phyloP scores from a whole-genome alignment of 208 protist species.

The Tritrichomonas foetus region DNA sequence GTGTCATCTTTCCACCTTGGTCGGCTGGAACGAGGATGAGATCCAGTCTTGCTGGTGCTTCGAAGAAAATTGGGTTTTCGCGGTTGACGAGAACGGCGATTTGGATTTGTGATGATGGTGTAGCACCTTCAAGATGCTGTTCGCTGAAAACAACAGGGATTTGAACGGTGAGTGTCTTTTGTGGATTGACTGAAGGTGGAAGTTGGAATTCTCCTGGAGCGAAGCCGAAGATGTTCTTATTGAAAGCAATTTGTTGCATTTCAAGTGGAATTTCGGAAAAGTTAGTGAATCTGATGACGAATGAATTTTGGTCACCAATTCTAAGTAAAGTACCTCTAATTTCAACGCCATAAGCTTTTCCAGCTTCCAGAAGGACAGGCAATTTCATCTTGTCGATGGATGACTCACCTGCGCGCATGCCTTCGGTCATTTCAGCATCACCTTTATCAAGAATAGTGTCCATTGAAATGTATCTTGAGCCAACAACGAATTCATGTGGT shows the following conservation, averaged over 20 bases:
- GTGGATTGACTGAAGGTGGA: neutral
- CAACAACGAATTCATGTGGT: constrained; percentile 10
- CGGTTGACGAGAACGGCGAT: neutral
- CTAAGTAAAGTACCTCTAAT: neutral
- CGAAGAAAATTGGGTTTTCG: neutral
- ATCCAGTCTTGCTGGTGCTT: neutral
- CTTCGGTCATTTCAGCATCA: neutral
- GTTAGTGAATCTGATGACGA: neutral
- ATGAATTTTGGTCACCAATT: neutral
- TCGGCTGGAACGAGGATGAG: neutral
- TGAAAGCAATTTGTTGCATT: constrained; percentile 19
- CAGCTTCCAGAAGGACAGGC: neutral
- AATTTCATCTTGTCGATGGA: neutral
- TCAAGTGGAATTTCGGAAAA: neutral
- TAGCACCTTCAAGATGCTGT: neutral
- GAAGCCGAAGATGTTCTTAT: constrained; percentile 38
- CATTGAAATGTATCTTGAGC: neutral
- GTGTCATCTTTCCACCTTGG: neutral
- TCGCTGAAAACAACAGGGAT: neutral
- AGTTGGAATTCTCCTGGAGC: neutral
- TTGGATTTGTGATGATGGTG: neutral
- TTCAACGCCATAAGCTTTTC: neutral
- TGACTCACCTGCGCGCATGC: too few species aligned
- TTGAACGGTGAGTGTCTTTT: neutral
- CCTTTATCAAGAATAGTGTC: neutral